Conservation (phyloP, 352 stramenopile species). For the Aphanomyces stellatus region DNA sequence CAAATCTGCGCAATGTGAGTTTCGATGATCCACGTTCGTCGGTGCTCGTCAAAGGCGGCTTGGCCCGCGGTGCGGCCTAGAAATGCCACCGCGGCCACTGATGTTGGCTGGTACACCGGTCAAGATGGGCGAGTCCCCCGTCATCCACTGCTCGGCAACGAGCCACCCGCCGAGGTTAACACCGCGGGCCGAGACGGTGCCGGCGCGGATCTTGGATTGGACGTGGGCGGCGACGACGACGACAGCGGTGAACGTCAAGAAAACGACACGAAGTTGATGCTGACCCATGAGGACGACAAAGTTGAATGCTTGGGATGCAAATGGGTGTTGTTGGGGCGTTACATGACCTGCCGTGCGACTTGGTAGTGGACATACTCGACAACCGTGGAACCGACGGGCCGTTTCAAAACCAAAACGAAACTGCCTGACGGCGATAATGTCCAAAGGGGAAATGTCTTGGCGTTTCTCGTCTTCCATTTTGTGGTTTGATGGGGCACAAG, state of each 20-base stretch:
- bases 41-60: not conserved
- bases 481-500: too few relatives aligned
- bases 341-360: too few relatives aligned
- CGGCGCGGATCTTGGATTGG: conserved; percentile 23
- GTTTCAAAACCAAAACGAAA: too few relatives aligned
- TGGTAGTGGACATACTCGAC: too few relatives aligned
- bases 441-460: too few relatives aligned
- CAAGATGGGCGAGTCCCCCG: conserved; percentile 23
- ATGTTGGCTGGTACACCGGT: conserved; percentile 5
- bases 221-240: conserved; percentile 7
- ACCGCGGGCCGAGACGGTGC: conserved; percentile 22
- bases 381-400: too few relatives aligned
- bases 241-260: not conserved
- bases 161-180: conserved; percentile 35
- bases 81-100: conserved; percentile 8
- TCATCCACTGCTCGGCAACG: conserved; percentile 33
- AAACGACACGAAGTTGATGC: not conserved
- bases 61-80: not conserved
- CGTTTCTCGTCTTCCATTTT: too few relatives aligned
- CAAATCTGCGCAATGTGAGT: conserved; percentile 12
- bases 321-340: too few relatives aligned
- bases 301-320: too few relatives aligned
- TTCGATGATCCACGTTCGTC: conserved; percentile 13
- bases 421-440: too few relatives aligned
- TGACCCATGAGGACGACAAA: not conserved